A percentile compares a stretch with the other conserved stretches of the same genome.
phyloP scores from a whole-genome alignment of 1,284 basidiomycete species.

The Cryptococcus deneoformans region DNA sequence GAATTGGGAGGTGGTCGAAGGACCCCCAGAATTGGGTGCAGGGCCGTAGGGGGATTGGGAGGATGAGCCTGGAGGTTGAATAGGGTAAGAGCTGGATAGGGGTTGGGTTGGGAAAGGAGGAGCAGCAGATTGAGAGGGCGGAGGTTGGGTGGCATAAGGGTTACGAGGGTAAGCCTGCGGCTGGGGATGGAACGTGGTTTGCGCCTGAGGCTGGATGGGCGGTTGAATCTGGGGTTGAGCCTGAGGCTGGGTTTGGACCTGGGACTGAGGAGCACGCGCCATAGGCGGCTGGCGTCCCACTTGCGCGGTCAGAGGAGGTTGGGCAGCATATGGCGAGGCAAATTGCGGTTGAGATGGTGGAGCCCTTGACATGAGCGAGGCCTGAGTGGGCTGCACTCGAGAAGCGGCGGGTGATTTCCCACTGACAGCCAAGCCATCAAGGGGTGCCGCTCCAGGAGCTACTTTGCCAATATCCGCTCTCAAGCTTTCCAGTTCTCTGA shows the following conservation, averaged over 20 bases:
- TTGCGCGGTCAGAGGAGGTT: background rate
- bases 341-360: background rate
- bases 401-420: too few relatives aligned
- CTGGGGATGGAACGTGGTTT: too few relatives aligned
- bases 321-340: background rate
- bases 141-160: background rate
- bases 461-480: slow-evolving; percentile 61
- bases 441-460: slow-evolving; percentile 9
- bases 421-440: too few relatives aligned
- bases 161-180: too few relatives aligned
- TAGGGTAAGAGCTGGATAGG: background rate
- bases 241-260: too few relatives aligned
- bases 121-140: background rate
- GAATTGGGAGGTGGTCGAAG: background rate
- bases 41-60: background rate
- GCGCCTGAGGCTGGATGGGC: too few relatives aligned
- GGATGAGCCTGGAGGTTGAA: background rate
- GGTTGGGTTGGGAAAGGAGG: background rate
- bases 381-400: too few relatives aligned
- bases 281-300: too few relatives aligned
- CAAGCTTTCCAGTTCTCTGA: slow-evolving; percentile 84
- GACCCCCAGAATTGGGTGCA: background rate
- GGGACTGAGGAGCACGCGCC: too few relatives aligned
- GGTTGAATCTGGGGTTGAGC: too few relatives aligned
- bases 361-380: too few relatives aligned